Conservation (phyloP, 1,284 basidiomycete species). For the Ceratobasidium theobromae region DNA sequence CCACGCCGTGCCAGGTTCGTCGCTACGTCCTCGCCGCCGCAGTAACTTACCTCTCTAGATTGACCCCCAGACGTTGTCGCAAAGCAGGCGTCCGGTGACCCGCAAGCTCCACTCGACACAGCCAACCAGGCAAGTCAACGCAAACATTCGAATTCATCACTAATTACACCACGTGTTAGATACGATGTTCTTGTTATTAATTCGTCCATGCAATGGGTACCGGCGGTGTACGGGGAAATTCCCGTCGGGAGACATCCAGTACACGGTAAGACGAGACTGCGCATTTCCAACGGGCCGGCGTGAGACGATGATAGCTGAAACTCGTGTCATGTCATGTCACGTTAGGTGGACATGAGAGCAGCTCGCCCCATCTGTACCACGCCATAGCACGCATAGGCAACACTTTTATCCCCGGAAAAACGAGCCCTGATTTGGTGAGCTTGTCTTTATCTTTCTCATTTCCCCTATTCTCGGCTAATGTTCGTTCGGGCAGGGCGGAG, state of each 20-base stretch:
- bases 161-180: not conserved
- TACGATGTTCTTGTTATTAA: conserved; percentile 26
- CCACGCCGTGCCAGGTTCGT: conserved; percentile 18
- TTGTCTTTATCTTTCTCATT: conserved; percentile 2
- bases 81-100: conserved; percentile 1
- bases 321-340: no score
- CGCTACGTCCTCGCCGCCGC: no score
- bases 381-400: conserved; percentile 31
- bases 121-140: conserved; percentile 6
- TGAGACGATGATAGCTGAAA: conserved; percentile 8
- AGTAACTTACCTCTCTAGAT: no score
- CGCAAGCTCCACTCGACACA: conserved; percentile 1
- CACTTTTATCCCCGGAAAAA: conserved; percentile 30
- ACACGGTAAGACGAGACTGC: conserved; percentile 8
- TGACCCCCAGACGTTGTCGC: not conserved
- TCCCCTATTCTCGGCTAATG: conserved; percentile 22
- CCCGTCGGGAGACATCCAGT: conserved; percentile 5
- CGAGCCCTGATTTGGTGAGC: conserved; percentile 26
- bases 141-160: conserved; percentile 1
- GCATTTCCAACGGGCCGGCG: not conserved
- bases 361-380: conserved; percentile 23
- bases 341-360: conserved; percentile 23
- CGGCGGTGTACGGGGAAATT: not conserved
- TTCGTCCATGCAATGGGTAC: conserved; percentile 29
- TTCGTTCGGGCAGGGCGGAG: conserved; percentile 25